Percentiles rank a stretch among this genome's conserved stretches.
phyloP scores from a whole-genome alignment of 208 protist genomes.

The Blechomonas ayalai region DNA sequence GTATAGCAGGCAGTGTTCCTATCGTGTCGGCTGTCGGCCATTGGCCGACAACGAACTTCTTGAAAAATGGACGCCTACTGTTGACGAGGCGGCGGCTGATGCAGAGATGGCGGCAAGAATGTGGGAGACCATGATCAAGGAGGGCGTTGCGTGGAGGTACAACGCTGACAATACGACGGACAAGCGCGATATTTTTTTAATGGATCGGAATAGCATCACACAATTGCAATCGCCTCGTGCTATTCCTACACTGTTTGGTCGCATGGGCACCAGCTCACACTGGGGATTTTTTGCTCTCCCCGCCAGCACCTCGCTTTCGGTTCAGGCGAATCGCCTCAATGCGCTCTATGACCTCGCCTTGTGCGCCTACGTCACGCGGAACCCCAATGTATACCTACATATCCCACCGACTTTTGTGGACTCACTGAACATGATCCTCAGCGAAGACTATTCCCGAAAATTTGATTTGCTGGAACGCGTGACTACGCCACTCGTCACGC shows the following conservation, averaged over 20 bases:
- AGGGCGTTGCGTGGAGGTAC: conserved; percentile 13
- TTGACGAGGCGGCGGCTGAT: background rate
- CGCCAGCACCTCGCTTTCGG: too few relatives aligned
- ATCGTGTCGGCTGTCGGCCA: conserved; percentile 10
- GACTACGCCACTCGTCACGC: too few relatives aligned
- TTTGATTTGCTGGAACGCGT: too few relatives aligned
- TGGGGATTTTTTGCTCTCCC: too few relatives aligned
- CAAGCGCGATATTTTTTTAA: conserved; percentile 2
- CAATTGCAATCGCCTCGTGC: too few relatives aligned
- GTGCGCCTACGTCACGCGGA: conserved; percentile 27
- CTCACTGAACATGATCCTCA: too few relatives aligned
- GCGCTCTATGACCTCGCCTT: conserved; percentile 13
- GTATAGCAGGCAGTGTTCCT: conserved; percentile 8
- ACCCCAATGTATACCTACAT: conserved; percentile 19
- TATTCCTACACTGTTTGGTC: too few relatives aligned
- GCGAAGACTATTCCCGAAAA: too few relatives aligned
- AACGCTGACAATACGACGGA: background rate
- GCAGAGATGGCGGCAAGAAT: too few relatives aligned
- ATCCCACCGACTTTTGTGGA: background rate
- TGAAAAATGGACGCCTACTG: conserved; percentile 12
- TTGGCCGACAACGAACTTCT: conserved; percentile 14
- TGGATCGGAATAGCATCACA: too few relatives aligned
- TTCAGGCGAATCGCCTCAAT: background rate
- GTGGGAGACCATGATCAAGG: too few relatives aligned
- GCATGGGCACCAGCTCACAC: too few relatives aligned